These are phyloP conservation scores for Hypoxylon sp. DNA, from an alignment of 2,329 filamentous ascomycete genomes.

Conservation along the genomic window DNA sequence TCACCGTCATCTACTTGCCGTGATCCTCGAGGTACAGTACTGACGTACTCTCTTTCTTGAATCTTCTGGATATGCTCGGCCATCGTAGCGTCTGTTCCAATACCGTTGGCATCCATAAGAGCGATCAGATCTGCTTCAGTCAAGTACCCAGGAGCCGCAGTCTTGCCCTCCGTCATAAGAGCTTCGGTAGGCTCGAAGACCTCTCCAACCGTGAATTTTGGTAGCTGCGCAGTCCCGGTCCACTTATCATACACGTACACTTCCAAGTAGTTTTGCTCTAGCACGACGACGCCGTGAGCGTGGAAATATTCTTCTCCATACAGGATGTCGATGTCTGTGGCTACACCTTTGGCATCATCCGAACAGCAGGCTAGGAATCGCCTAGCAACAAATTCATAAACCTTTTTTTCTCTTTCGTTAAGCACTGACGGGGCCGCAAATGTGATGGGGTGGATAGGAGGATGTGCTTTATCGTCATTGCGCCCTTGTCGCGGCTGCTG, in stretches of 20 bases:
- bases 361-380: slow-evolving; percentile 97
- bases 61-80: slow-evolving; percentile 98
- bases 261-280: slow-evolving; percentile 93
- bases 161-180: slow-evolving; percentile 92
- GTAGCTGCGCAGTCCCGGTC: slow-evolving; percentile 88
- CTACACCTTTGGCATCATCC: slow-evolving; percentile 89
- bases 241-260: slow-evolving; percentile 98
- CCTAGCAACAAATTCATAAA: slow-evolving; percentile 94
- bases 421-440: slow-evolving; percentile 78
- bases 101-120: slow-evolving; percentile 98
- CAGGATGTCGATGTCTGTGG: slow-evolving; percentile 85
- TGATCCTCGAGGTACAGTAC: slow-evolving; percentile 67
- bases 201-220: slow-evolving; percentile 84
- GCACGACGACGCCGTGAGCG: slow-evolving; percentile 85
- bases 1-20: slow-evolving; percentile 56
- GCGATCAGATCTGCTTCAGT: slow-evolving; percentile 96
- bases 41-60: slow-evolving; percentile 88
- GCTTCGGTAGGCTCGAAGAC: slow-evolving; percentile 90
- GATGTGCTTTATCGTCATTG: slow-evolving; percentile 97
- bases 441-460: slow-evolving; percentile 96
- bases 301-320: slow-evolving; percentile 89
- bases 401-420: slow-evolving; percentile 76
- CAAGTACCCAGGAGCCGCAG: slow-evolving; percentile 84
- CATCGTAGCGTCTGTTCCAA: slow-evolving; percentile 99
- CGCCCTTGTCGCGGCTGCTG: slow-evolving; percentile 84